Evolutionary conservation across 73 alveolate species (phyloP).

Genomic region (Uronychia binucleata): DNA sequence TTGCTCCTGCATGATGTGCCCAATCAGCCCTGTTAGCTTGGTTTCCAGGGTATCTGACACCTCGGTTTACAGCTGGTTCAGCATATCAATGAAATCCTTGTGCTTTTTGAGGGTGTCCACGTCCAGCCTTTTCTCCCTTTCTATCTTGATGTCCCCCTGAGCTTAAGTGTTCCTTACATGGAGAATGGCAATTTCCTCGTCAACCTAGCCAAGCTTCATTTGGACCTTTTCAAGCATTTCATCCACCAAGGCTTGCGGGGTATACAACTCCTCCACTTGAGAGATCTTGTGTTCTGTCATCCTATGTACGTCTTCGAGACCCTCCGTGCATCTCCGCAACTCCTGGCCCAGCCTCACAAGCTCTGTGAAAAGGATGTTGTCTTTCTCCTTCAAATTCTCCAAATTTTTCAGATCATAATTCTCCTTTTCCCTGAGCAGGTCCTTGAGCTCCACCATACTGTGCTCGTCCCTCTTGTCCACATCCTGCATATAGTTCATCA

Average conservation of each 20-base stretch:
- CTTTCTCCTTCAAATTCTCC: conserved; percentile 31
- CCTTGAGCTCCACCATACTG: conserved; percentile 36
- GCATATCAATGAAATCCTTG: conserved; percentile 43
- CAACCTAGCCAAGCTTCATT: conserved; percentile 27
- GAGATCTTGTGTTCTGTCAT: conserved; percentile 26
- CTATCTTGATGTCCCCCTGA: conserved; percentile 10
- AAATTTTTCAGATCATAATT: conserved; percentile 42
- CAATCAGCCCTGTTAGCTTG: conserved; percentile 52
- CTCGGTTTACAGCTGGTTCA: conserved; percentile 38
- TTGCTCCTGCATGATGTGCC: conserved; percentile 54
- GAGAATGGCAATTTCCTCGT: conserved; percentile 21
- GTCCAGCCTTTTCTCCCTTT: conserved; percentile 45
- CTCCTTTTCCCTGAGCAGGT: conserved; percentile 25
- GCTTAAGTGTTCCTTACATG: conserved; percentile 7
- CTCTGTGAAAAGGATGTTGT: conserved; percentile 47
- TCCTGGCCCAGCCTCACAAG: conserved; percentile 57
- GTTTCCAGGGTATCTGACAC: conserved; percentile 41
- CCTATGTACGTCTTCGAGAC: conserved; percentile 9
- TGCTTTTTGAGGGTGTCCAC: conserved; percentile 26
- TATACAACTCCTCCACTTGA: conserved; percentile 20
- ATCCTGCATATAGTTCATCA: not conserved
- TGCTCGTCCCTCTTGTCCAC: conserved; percentile 9
- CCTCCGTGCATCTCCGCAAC: conserved; percentile 25
- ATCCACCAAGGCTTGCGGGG: conserved; percentile 15
- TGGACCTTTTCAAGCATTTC: conserved; percentile 43